Conservation (phyloP, 2,329 filamentous ascomycete genomes). For the Leptographium procerum region DNA sequence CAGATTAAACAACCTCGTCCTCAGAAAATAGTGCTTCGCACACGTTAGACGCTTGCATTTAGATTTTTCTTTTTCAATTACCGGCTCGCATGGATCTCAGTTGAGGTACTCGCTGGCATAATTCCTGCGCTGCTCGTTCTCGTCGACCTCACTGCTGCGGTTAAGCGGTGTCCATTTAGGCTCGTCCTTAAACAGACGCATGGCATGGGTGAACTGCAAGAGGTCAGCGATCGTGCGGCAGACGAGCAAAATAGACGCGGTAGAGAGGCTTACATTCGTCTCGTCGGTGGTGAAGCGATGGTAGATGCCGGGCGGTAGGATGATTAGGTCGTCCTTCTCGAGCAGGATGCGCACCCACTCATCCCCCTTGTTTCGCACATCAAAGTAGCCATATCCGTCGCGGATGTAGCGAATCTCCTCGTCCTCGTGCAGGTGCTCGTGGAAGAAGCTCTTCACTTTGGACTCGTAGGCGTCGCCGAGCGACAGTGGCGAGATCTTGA, state of each 20-base stretch:
- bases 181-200: conserved; percentile 96
- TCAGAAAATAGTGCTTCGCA: background rate
- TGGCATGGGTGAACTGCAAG: conserved; percentile 77
- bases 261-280: conserved; percentile 61
- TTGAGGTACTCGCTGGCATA: conserved; percentile 50
- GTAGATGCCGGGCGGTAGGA: conserved; percentile 90
- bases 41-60: background rate
- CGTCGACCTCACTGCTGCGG: conserved; percentile 63
- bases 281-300: conserved; percentile 94
- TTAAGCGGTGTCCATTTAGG: conserved; percentile 97
- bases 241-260: background rate
- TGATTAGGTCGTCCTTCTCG: conserved; percentile 81
- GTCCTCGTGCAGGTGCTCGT: conserved; percentile 94
- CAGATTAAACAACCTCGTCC: no score
- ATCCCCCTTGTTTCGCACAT: conserved; percentile 72
- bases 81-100: conserved; percentile 1
- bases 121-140: conserved; percentile 64
- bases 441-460: conserved; percentile 88
- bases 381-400: conserved; percentile 83
- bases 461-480: conserved; percentile 85
- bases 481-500: conserved; percentile 72
- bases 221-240: background rate
- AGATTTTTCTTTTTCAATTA: background rate
- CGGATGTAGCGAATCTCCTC: conserved; percentile 96
- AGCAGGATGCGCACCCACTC: conserved; percentile 81